A percentile compares a stretch with the other conserved stretches of the same genome.
These are phyloP conservation scores for Paramyrothecium roridum DNA, from an alignment of 2,329 filamentous ascomycete species.

Conservation along the genomic window DNA sequence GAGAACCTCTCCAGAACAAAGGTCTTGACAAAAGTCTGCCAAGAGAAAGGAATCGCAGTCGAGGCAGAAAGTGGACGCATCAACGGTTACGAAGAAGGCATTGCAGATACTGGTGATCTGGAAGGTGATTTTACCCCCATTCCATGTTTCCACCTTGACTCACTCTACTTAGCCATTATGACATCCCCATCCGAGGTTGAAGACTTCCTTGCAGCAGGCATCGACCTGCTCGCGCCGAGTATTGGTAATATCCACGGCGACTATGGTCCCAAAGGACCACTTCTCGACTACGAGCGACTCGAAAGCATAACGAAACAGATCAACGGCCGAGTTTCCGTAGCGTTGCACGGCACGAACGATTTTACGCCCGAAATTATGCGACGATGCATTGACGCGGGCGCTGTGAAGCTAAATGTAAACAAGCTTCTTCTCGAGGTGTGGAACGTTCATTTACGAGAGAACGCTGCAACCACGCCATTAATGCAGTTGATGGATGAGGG, in stretches of 20 bases:
- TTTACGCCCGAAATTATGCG: slow-evolving; percentile 48
- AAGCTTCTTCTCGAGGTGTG: slow-evolving; percentile 40
- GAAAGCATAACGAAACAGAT: slow-evolving; percentile 24
- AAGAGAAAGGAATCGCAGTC: neutral
- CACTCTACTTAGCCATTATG: slow-evolving; percentile 25
- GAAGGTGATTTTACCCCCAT: slow-evolving; percentile 26
- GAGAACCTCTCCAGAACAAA: slow-evolving; percentile 53
- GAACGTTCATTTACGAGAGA: slow-evolving; percentile 5
- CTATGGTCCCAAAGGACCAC: slow-evolving; percentile 64
- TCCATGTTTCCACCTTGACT: neutral
- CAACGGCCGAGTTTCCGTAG: slow-evolving; percentile 38
- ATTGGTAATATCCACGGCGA: slow-evolving; percentile 77
- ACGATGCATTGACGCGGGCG: slow-evolving; percentile 47
- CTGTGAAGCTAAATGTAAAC: slow-evolving; percentile 58
- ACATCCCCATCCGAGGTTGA: slow-evolving; percentile 68
- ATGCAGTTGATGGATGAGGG: slow-evolving; percentile 11
- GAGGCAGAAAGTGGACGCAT: slow-evolving; percentile 12
- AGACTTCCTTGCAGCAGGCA: slow-evolving; percentile 68
- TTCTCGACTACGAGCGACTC: slow-evolving; percentile 50
- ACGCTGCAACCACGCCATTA: slow-evolving; percentile 2
- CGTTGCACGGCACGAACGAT: slow-evolving; percentile 56
- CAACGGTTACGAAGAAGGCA: slow-evolving; percentile 62
- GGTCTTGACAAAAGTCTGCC: neutral
- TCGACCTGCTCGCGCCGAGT: slow-evolving; percentile 71
- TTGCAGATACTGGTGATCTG: slow-evolving; percentile 54